Base-by-base conservation (phyloP, 2,329 filamentous ascomycete genomes). In the Cadophora malorum region DNA sequence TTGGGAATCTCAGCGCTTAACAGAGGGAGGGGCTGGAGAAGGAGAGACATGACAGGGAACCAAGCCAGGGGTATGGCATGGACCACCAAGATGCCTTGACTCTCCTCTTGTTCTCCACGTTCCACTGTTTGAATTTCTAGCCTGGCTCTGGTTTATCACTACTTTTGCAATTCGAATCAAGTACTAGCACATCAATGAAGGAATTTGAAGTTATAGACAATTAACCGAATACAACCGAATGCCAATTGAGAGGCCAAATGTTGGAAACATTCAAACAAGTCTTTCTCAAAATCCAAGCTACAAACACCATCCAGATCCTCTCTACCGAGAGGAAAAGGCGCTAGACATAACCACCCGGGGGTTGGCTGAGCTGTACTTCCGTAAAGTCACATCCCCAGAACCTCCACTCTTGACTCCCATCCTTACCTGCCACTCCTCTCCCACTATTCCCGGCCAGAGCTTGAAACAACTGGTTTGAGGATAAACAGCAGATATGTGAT, bases 1-100 rank as follows among this genome's bases (percentile, higher is more conserved):
- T 63, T 52, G 62, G 50, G 65, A 31, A 35, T 45, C 47, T 67
- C 68, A 63, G 68, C 69, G 73, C 73, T 71, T 73, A 70, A 49
- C 35, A 35, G 58, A 21, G 59, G 31, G 55, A 25, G 33, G n/a
- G 56, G 56, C 10, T 31, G 25, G 23, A 31, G 50, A 53, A 31
- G 23, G 50, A 53, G 50, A 53, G 50, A 53, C 50, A 53, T 31
- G 50, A 53, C 50, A 53, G 50, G 50, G 12, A 31, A 53, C 25
- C 25, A 53, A 53, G 50, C 50, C 50, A 53, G 50, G 50, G 50
- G 50, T 6, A 53, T 16, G 41, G n/a, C 45, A 49, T 49, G 41
- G 41, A 45, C 41, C 41, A 45, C 16, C 19, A 10, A 49, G 45
- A 21, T 49, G 21, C n/a, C 45, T 49, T 19, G 2, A 16, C 41